Evolutionary conservation across 345 rosid species (phyloP).

Genomic region (Moricandia moricandioides): DNA sequence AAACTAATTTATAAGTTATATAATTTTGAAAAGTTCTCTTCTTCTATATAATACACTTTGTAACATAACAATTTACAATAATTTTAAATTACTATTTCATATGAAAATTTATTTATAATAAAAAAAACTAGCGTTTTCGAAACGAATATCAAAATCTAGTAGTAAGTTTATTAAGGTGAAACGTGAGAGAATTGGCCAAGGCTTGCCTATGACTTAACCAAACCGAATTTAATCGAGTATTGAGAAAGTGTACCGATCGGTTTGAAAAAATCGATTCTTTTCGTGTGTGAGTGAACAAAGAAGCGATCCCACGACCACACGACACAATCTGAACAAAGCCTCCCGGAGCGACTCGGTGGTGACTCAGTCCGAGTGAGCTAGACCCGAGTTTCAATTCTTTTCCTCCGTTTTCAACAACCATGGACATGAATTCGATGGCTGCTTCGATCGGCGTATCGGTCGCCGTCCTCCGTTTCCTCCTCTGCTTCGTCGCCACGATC

Average conservation of each 20-base stretch:
- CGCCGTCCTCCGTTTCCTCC: slow-evolving; percentile 78
- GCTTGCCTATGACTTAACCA: not conserved
- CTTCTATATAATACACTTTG: too few relatives aligned
- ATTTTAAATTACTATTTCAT: too few relatives aligned
- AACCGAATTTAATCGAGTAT: not conserved
- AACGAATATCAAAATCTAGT: too few relatives aligned
- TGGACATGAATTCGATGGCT: slow-evolving; percentile 66
- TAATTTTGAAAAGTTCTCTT: too few relatives aligned
- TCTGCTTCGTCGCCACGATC: slow-evolving; percentile 84
- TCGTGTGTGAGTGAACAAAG: not conserved
- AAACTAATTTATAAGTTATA: too few relatives aligned
- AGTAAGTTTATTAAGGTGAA: not conserved
- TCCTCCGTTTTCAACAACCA: not conserved
- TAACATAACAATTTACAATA: too few relatives aligned
- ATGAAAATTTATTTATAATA: too few relatives aligned
- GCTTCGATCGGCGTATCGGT: slow-evolving; percentile 80
- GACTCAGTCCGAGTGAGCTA: slow-evolving; percentile 14
- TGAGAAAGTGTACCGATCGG: not conserved
- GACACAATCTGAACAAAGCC: slow-evolving; percentile 1
- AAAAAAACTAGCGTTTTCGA: too few relatives aligned
- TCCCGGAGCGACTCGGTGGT: slow-evolving; percentile 14
- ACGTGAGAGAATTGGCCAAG: not conserved
- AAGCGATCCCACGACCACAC: slow-evolving; percentile 10
- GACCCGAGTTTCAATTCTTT: not conserved
- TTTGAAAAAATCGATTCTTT: not conserved